A percentile compares a stretch with the other conserved stretches of the same genome.
phyloP scores from a whole-genome alignment of 805 yeast genomes.

The Yamadazyma insecticola region DNA sequence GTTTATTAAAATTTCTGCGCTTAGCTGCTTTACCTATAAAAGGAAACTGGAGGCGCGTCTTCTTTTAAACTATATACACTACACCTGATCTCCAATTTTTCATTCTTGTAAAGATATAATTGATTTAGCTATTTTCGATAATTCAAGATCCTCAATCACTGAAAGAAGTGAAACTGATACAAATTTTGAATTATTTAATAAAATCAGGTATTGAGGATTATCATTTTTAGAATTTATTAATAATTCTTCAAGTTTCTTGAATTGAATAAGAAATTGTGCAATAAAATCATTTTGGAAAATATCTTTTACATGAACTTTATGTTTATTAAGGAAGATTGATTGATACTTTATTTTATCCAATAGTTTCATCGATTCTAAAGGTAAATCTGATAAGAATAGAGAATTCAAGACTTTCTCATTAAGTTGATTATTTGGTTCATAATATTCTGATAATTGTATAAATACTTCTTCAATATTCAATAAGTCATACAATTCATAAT shows the following conservation, averaged over 20 bases:
- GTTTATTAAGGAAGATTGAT: constrained; percentile 6
- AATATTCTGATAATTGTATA: constrained; percentile 2
- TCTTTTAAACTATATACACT: no score
- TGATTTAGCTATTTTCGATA: no score
- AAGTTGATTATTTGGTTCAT: not conserved
- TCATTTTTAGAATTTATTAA: constrained; percentile 3
- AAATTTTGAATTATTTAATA: constrained; percentile 29
- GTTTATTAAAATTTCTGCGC: not conserved
- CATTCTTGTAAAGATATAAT: no score
- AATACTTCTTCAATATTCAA: constrained; percentile 16
- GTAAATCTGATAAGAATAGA: constrained; percentile 7
- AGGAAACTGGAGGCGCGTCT: no score
- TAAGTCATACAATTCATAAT: constrained; percentile 4
- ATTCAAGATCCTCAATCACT: not conserved
- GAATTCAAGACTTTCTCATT: constrained; percentile 6
- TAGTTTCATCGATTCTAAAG: constrained; percentile 6
- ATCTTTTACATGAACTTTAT: no score
- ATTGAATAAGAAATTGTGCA: constrained; percentile 6
- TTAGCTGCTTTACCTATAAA: not conserved
- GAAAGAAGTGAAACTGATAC: no score
- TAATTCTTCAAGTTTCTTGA: constrained; percentile 6
- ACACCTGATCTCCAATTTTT: no score
- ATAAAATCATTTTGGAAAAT: constrained; percentile 1
- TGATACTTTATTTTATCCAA: constrained; percentile 10
- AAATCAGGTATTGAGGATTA: constrained; percentile 10